Evolutionary conservation across 108 stramenopile genomes (phyloP).

Genomic region (Nitzschia putrida): DNA sequence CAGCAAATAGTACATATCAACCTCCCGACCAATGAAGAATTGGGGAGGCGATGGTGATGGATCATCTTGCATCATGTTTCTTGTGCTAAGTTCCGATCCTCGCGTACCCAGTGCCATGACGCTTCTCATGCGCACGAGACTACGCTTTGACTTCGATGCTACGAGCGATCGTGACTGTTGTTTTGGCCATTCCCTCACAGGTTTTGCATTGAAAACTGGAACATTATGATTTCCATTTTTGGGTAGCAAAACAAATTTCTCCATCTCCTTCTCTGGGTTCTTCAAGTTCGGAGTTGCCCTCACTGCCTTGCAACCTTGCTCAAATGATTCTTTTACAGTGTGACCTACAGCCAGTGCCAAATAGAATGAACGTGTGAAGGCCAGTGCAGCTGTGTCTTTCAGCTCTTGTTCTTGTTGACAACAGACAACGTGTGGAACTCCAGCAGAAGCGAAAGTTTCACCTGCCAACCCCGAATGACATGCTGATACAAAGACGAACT

Average conservation of each 20-base stretch:
- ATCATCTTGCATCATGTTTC: conserved; percentile 63
- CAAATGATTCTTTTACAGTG: conserved; percentile 84
- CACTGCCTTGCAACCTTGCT: conserved; percentile 82
- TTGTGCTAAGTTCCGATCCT: conserved; percentile 44
- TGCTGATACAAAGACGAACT: conserved; percentile 94
- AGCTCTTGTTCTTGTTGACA: conserved; percentile 81
- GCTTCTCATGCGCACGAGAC: conserved; percentile 17
- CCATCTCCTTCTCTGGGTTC: conserved; percentile 64
- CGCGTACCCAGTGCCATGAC: conserved; percentile 22
- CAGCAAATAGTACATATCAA: conserved; percentile 74
- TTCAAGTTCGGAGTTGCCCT: conserved; percentile 66
- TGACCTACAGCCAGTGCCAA: conserved; percentile 73
- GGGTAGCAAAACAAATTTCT: conserved; percentile 84
- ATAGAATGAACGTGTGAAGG: conserved; percentile 86
- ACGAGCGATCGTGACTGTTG: conserved; percentile 14
- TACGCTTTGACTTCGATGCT: conserved; percentile 15
- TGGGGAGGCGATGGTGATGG: conserved; percentile 78
- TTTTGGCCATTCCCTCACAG: conserved; percentile 62
- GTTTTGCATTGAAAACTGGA: conserved; percentile 67
- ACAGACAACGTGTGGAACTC: conserved; percentile 94
- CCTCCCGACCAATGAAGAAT: conserved; percentile 81
- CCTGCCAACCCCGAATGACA: conserved; percentile 86
- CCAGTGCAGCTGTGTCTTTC: conserved; percentile 80
- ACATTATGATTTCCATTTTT: conserved; percentile 82
- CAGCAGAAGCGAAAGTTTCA: conserved; percentile 87